Evolutionary conservation across 1,139 yeast species (phyloP).

Genomic region (Suhomyces maxii): DNA sequence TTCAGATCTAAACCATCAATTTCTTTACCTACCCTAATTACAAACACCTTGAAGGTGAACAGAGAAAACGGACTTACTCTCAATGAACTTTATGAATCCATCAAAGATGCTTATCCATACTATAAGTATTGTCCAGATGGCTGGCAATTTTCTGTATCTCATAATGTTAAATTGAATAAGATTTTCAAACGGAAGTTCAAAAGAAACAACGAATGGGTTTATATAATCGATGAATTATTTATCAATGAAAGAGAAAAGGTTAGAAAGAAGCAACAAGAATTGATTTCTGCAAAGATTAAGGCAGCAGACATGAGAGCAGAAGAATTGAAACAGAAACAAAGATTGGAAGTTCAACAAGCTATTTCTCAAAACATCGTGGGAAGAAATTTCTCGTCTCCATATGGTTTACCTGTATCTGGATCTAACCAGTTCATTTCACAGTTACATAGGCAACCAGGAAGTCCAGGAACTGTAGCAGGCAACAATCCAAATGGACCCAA

Average conservation of each 20-base stretch:
- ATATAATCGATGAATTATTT: conserved; percentile 86
- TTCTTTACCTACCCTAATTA: conserved; percentile 77
- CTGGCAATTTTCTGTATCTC: conserved; percentile 94
- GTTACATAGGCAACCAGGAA: conserved; percentile 19
- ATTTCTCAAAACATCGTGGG: conserved; percentile 29
- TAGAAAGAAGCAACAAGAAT: conserved; percentile 66
- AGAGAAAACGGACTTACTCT: conserved; percentile 76
- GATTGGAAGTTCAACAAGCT: conserved; percentile 33
- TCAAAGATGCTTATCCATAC: conserved; percentile 85
- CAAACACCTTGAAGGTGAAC: conserved; percentile 69
- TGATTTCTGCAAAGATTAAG: conserved; percentile 57
- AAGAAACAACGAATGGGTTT: conserved; percentile 87
- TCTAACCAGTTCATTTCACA: conserved; percentile 26
- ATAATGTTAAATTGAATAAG: conserved; percentile 81
- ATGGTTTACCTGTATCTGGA: conserved; percentile 21
- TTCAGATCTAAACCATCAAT: conserved; percentile 79
- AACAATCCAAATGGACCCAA: conserved; percentile 13
- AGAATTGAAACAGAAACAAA: conserved; percentile 47
- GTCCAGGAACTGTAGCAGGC: neutral
- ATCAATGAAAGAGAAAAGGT: conserved; percentile 78
- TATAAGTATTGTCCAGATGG: conserved; percentile 94
- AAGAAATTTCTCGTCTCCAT: conserved; percentile 28
- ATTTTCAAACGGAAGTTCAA: conserved; percentile 73
- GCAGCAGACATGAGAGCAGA: conserved; percentile 57
- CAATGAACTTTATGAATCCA: conserved; percentile 82